Evolutionary conservation across 192 early-diverging fungal species (phyloP), one percentile per base, ranked within the genome.

Genomic region (Linnemannia exigua): DNA sequence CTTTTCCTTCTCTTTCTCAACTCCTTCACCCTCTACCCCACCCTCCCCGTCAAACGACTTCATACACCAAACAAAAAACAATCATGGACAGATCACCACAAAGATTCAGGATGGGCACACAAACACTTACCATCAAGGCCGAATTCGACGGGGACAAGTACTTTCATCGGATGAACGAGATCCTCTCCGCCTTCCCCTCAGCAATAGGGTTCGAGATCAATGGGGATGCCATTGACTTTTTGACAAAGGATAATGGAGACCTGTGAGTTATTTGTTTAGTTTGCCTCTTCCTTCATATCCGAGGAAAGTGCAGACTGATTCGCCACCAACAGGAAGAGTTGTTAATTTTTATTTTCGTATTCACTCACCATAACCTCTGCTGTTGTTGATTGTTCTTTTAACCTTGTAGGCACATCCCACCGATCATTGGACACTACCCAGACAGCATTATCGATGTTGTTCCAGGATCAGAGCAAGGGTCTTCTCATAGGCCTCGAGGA

Each of bases 171-270:
- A 63, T 63, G 58, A 63, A 63, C 58, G 58, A 63, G 14, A 63
- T 63, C 28, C 58, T 63, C 25, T n/a, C 25, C 3, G 58, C 58
- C 28, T 63, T 63, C 28, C 58, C 58, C 1, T 31, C 58, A 1
- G 58, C 58, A 12, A 12, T 15, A 0, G 58, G 58, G 25, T 63
- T 63, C 28, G 58, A 63, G 58, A 63, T 63, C 28, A 25, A 63
- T 63, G 58, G 58, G 3, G 58, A 63, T 33, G 58, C 58, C 12
- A 15, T 63, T 11, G 58, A 63, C 28, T 63, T 63, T 63, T 15
- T 63, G 28, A 63, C 58, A n/a, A 63, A 63, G 58, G 58, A 63
- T 63, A 63, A 63, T 12, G 58, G 58, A 15, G 58, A 63, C 28
- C 28, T 63, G 58, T 63, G 28, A 8, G 58, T 63, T 31, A 8